Base-by-base conservation (phyloP, 306 rosid species). In the Inga leiocalycina region DNA sequence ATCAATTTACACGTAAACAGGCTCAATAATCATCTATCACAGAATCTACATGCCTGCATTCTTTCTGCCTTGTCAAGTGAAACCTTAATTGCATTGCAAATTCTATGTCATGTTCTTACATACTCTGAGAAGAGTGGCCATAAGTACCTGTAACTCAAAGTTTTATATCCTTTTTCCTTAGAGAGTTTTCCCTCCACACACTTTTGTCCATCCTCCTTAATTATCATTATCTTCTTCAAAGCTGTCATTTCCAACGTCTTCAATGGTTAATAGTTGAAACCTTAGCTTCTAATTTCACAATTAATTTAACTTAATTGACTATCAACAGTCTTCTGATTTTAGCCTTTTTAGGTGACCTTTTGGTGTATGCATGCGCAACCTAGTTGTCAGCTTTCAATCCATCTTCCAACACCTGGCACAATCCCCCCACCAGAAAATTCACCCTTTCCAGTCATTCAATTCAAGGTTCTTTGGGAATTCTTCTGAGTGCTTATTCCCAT, bases 41-140 rank as follows among this genome's bases (percentile, higher is more conserved):
- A 39, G 41, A 39, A 39, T 6, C 41, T 39, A 5, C 41, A 39
- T 6, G 4, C 90, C 3, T 86, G 91, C 48, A 76, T 22, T 74
- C 82, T 95, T 20, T 79, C 80, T 39, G 52, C 84, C n/a, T 85
- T 80, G 37, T 66, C 80, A 0, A 89, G 91, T 20, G 97, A 93
- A 84, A 88, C 86, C 1, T 74, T 93, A 13, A 85, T 95, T 20
- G 86, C 93, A 6, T 95, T 59, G 89, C 92, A 37, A 97, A 91
- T 93, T 75, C 88, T 97, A 44, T 11, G 84, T 86, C 27, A 30
- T 20, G 27, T 56, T 56, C 64, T 56, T 56, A 56, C 64, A 56
- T 56, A 20, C 12, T 7, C 64, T 20, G 27, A 20, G 27, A 56
- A 56, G 64, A 56, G 12, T 56, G 3, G 22, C 30, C 64, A 7